A percentile compares a stretch with the other conserved stretches of the same genome.
These are phyloP conservation scores for Elaeis guineensis DNA, from an alignment of 176 grass and related monocot species.

Conservation along the genomic window DNA sequence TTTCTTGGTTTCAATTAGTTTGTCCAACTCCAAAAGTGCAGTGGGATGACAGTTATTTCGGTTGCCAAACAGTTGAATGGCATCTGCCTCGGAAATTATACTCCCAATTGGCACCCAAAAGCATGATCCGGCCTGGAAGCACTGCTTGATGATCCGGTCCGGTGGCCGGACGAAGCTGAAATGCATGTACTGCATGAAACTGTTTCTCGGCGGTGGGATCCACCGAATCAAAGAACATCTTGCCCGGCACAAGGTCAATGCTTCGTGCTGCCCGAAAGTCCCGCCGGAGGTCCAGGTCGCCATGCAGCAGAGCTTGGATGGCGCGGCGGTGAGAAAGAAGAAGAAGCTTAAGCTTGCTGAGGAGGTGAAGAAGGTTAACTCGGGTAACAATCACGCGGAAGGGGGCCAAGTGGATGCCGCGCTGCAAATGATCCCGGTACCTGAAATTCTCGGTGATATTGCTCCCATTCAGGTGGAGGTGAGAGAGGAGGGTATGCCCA, in stretches of 20 bases:
- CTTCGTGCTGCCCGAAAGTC: conserved; percentile 77
- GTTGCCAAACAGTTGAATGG: conserved; percentile 11
- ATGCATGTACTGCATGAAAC: conserved; percentile 81
- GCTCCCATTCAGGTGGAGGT: conserved; percentile 18
- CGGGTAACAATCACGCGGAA: not conserved
- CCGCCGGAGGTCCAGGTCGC: conserved; percentile 54
- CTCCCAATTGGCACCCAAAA: conserved; percentile 76
- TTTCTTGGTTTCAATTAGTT: too few species aligned
- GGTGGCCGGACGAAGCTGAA: conserved; percentile 56
- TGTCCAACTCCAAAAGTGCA: too few species aligned
- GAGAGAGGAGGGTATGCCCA: conserved; percentile 10
- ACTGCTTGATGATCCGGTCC: conserved; percentile 69
- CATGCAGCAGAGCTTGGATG: conserved; percentile 67
- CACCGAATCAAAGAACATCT: conserved; percentile 99
- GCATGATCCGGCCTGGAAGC: conserved; percentile 92
- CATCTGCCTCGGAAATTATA: conserved; percentile 29
- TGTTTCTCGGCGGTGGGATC: conserved; percentile 85
- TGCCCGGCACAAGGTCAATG: conserved; percentile 73
- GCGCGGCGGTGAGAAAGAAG: conserved; percentile 56
- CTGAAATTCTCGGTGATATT: conserved; percentile 33
- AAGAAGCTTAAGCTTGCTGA: conserved; percentile 38
- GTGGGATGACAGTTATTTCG: too few species aligned
- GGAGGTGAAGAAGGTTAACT: conserved; percentile 21
- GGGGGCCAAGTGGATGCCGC: conserved; percentile 7
- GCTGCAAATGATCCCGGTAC: conserved; percentile 43